Evolutionary conservation across 345 rosid genomes (phyloP).

Genomic region (Ceriops tagal): DNA sequence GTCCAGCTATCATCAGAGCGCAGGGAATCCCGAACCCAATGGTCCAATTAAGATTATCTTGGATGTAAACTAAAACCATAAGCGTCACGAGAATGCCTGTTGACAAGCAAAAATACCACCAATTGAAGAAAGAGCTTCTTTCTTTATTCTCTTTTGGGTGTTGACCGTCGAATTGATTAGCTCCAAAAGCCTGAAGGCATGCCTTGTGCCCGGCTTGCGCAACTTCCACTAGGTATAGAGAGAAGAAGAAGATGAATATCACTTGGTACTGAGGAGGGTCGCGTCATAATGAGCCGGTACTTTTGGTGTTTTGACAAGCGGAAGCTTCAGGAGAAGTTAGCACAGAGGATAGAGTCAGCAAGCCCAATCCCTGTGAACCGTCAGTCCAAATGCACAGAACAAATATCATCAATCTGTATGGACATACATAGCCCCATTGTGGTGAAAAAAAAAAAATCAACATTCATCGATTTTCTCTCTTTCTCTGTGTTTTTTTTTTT

Average conservation of each 20-base stretch:
- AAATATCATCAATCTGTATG: not conserved
- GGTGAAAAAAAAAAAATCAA: not conserved
- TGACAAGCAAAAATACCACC: constrained; percentile 23
- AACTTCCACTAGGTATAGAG: constrained; percentile 21
- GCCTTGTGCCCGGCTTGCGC: constrained; percentile 31
- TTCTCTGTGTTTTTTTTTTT: too few relatives aligned
- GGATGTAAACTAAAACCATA: constrained; percentile 17
- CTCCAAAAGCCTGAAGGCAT: constrained; percentile 31
- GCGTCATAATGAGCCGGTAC: not conserved
- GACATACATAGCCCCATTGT: too few relatives aligned
- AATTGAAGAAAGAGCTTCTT: constrained; percentile 28
- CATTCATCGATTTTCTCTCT: too few relatives aligned
- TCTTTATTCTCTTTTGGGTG: constrained; percentile 19
- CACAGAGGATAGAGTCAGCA: constrained; percentile 23
- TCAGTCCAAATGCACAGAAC: not conserved
- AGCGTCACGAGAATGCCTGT: constrained; percentile 15
- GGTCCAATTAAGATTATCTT: constrained; percentile 28
- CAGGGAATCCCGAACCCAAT: constrained; percentile 32
- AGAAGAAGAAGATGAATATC: constrained; percentile 23
- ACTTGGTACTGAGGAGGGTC: constrained; percentile 6
- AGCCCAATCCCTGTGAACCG: constrained; percentile 25
- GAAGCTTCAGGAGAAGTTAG: constrained; percentile 9
- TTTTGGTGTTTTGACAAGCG: constrained; percentile 7
- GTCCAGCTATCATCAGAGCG: constrained; percentile 19
- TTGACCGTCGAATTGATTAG: constrained; percentile 28